Percentiles rank a stretch among this genome's conserved stretches.
phyloP scores from a whole-genome alignment of 108 stramenopile species.

The Pseudonitzschia pungens region DNA sequence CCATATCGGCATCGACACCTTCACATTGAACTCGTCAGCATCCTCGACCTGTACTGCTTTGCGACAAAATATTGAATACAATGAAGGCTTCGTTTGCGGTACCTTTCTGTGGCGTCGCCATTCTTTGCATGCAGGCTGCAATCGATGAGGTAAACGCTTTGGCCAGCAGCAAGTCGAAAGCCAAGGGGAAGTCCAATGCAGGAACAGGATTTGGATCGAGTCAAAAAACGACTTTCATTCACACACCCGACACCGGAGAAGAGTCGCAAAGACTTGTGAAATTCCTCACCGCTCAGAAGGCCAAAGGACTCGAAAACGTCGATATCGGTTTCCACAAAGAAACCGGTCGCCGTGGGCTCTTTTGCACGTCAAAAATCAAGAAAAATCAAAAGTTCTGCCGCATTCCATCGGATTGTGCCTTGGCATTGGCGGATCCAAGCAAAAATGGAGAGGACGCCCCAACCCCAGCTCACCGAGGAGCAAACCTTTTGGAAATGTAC shows the following conservation, averaged over 20 bases:
- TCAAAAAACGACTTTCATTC: slow-evolving; percentile 18
- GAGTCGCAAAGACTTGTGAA: slow-evolving; percentile 43
- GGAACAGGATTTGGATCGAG: slow-evolving; percentile 29
- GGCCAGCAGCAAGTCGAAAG: not conserved
- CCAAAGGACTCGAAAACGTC: slow-evolving; percentile 49
- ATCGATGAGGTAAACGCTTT: slow-evolving; percentile 14
- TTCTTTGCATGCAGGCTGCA: not conserved
- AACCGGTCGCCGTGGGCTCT: slow-evolving; percentile 53
- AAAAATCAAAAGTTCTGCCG: slow-evolving; percentile 57
- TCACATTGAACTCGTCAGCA: not conserved
- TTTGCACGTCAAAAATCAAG: slow-evolving; percentile 50
- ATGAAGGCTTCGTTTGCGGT: not conserved
- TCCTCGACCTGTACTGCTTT: too few species aligned
- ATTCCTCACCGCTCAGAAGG: slow-evolving; percentile 49
- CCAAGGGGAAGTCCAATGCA: not conserved
- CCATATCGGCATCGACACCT: not conserved
- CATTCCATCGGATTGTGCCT: slow-evolving; percentile 64
- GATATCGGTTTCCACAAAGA: slow-evolving; percentile 43
- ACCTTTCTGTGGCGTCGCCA: not conserved
- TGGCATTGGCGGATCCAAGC: slow-evolving; percentile 60
- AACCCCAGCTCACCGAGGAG: slow-evolving; percentile 49
- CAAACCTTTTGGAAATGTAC: slow-evolving; percentile 48
- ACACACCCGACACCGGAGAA: slow-evolving; percentile 42
- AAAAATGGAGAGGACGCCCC: slow-evolving; percentile 33
- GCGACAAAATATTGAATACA: not conserved